These are phyloP conservation scores for Berkeleyomyces rouxiae DNA, from an alignment of 2,329 filamentous ascomycete genomes.

Conservation along the genomic window DNA sequence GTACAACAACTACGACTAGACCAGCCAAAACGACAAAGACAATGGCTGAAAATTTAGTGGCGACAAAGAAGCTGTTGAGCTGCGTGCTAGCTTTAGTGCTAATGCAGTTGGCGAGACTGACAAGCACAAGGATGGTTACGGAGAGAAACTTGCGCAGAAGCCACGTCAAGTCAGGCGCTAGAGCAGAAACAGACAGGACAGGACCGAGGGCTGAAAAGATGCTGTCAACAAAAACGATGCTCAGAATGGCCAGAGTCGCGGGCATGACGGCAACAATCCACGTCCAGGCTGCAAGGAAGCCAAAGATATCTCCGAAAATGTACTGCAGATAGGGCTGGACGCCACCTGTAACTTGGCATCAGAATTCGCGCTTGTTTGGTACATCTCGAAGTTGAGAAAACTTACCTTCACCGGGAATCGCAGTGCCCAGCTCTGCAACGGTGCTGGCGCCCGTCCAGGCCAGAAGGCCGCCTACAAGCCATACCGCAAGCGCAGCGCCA, in stretches of 20 bases:
- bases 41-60: slow-evolving; percentile 35
- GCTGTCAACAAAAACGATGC: slow-evolving; percentile 46
- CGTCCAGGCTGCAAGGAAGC: slow-evolving; percentile 49
- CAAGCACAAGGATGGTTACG: slow-evolving; percentile 28
- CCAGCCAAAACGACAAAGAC: slow-evolving; percentile 32
- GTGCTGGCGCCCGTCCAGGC: slow-evolving; percentile 48
- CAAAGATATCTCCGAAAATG: slow-evolving; percentile 42
- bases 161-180: slow-evolving; percentile 17
- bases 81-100: slow-evolving; percentile 38
- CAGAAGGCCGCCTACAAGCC: slow-evolving; percentile 43
- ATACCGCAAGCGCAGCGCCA: slow-evolving; percentile 38
- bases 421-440: slow-evolving; percentile 45
- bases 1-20: slow-evolving; percentile 27
- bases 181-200: slow-evolving; percentile 23
- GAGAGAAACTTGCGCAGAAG: slow-evolving; percentile 33
- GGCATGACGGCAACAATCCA: slow-evolving; percentile 51
- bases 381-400: background rate
- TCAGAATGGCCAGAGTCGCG: slow-evolving; percentile 44
- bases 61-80: slow-evolving; percentile 39
- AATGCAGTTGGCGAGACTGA: slow-evolving; percentile 36
- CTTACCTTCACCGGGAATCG: slow-evolving; percentile 42
- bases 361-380: background rate
- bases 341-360: slow-evolving; percentile 26
- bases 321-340: slow-evolving; percentile 46
- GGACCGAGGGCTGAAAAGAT: slow-evolving; percentile 36